Evolutionary conservation across 352 stramenopile species (phyloP).

Genomic region (Globisporangium sylvaticum): DNA sequence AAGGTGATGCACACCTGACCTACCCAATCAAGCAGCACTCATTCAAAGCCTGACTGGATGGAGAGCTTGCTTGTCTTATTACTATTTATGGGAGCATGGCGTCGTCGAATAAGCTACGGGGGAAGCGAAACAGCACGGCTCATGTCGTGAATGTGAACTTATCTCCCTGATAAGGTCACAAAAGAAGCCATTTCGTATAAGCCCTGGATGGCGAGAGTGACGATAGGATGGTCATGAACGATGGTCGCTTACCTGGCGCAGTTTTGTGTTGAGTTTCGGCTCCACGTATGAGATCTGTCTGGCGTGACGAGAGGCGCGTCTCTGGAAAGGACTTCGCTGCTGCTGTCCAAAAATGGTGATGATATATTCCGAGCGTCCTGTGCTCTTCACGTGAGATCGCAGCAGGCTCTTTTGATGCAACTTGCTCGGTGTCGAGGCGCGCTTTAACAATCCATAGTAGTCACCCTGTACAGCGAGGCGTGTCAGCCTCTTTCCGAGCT

Average conservation of each 20-base stretch:
- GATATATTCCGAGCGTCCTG: conserved; percentile 17
- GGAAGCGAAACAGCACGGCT: conserved; percentile 10
- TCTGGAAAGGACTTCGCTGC: conserved; percentile 19
- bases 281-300: conserved; percentile 57
- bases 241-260: conserved; percentile 51
- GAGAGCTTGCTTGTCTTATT: neutral
- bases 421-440: conserved; percentile 13
- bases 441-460: conserved; percentile 60
- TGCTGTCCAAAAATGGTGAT: conserved; percentile 17
- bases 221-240: neutral
- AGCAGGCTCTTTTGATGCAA: conserved; percentile 14
- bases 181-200: conserved; percentile 8
- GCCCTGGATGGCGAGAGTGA: neutral
- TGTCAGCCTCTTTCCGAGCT: neutral
- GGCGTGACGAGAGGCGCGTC: conserved; percentile 26
- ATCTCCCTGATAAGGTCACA: conserved; percentile 40
- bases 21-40: neutral
- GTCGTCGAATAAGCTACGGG: neutral
- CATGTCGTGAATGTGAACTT: conserved; percentile 76
- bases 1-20: neutral
- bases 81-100: conserved; percentile 2
- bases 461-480: conserved; percentile 35
- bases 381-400: conserved; percentile 12
- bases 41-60: neutral
- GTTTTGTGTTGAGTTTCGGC: conserved; percentile 78